Percentiles rank a stretch among this genome's conserved stretches.
These are phyloP conservation scores for Cadophora luteo-olivacea DNA, from an alignment of 2,329 filamentous ascomycete genomes.

Conservation along the genomic window DNA sequence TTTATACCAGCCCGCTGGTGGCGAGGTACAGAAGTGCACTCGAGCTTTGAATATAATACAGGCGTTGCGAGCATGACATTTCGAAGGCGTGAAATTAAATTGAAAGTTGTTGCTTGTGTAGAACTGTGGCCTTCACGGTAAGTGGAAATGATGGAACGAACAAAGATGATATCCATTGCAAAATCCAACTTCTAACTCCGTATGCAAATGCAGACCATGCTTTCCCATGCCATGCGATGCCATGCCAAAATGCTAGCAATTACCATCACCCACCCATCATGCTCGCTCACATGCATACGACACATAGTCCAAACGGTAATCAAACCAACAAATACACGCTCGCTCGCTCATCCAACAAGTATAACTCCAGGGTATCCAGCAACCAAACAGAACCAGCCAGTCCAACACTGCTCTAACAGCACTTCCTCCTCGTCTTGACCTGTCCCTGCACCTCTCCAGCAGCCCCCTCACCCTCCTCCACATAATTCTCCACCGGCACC, in stretches of 20 bases:
- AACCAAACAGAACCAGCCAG: slow-evolving; percentile 23
- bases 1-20: slow-evolving; percentile 17
- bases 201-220: slow-evolving; percentile 22
- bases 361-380: slow-evolving; percentile 36
- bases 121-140: neutral
- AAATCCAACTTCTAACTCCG: slow-evolving; percentile 26
- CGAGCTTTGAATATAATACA: slow-evolving; percentile 13
- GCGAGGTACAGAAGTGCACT: neutral
- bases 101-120: neutral
- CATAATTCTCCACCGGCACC: slow-evolving; percentile 55
- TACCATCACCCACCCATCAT: slow-evolving; percentile 28
- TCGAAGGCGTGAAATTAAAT: neutral
- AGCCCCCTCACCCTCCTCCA: slow-evolving; percentile 44
- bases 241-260: slow-evolving; percentile 33
- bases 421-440: slow-evolving; percentile 44
- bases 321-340: neutral
- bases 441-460: slow-evolving; percentile 35
- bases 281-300: slow-evolving; percentile 8
- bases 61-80: neutral
- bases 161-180: slow-evolving; percentile 22
- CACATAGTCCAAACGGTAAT: neutral
- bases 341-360: slow-evolving; percentile 25
- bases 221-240: neutral
- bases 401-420: slow-evolving; percentile 33
- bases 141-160: neutral